Conservation (phyloP, 2,329 filamentous ascomycete genomes). For the Shiraia sp. region DNA sequence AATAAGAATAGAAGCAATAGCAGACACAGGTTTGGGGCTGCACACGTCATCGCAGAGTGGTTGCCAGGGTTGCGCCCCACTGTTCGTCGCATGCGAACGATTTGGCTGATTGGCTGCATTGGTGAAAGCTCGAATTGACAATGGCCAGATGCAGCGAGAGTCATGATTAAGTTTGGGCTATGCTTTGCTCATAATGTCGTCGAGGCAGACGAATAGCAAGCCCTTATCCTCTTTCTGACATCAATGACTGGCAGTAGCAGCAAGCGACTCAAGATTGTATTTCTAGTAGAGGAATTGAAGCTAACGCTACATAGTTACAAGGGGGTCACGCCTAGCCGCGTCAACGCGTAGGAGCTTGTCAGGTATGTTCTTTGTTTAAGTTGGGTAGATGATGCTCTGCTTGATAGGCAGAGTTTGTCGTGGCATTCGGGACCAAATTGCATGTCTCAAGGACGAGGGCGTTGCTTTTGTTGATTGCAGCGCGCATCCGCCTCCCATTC, state of each 20-base stretch:
- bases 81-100: neutral
- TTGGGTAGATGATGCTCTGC: constrained; percentile 6
- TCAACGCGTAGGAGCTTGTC: no score
- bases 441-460: constrained; percentile 17
- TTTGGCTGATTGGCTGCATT: constrained; percentile 5
- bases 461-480: constrained; percentile 11
- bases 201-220: no score
- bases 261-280: no score
- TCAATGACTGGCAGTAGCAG: no score
- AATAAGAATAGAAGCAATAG: no score
- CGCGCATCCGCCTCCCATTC: neutral
- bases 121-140: neutral
- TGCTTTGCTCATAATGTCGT: no score
- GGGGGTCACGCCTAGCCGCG: no score
- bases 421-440: constrained; percentile 10
- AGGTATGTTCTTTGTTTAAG: constrained; percentile 1
- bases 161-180: no score
- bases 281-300: no score
- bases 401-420: constrained; percentile 10
- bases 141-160: no score
- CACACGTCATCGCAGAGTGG: constrained; percentile 7
- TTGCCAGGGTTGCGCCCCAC: constrained; percentile 20
- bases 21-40: neutral
- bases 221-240: no score
- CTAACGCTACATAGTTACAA: no score